Conservation (phyloP, 208 protist species). For the Trichomonas tenax region DNA sequence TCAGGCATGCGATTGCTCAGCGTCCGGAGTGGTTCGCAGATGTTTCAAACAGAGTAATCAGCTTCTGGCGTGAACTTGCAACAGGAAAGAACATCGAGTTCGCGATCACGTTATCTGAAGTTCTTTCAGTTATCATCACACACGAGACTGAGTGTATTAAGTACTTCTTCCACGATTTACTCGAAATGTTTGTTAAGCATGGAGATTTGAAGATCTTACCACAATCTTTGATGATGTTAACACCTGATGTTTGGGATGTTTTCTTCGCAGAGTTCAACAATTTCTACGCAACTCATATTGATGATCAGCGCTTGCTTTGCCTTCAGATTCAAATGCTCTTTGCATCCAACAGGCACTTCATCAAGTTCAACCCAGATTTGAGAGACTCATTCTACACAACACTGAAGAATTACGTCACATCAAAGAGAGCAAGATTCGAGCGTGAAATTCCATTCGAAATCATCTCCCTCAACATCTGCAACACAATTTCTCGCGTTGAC, state of each 20-base stretch:
- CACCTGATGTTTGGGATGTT: background rate
- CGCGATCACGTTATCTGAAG: background rate
- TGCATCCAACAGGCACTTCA: background rate
- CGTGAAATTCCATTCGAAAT: constrained; percentile 9
- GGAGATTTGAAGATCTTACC: background rate
- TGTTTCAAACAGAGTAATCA: background rate
- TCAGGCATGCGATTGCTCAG: background rate
- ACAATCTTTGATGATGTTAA: too few relatives aligned
- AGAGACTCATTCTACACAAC: background rate
- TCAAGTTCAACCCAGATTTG: background rate
- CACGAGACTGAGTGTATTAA: background rate
- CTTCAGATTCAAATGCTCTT: background rate
- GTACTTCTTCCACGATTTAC: background rate
- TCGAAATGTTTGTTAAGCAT: background rate
- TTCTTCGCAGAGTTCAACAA: background rate
- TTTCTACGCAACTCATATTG: background rate
- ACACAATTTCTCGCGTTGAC: background rate
- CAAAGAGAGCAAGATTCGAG: background rate
- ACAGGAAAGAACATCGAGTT: background rate
- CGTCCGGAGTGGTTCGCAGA: background rate
- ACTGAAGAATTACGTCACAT: background rate
- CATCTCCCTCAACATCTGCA: background rate
- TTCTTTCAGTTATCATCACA: background rate
- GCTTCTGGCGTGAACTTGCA: background rate
- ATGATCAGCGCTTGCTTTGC: background rate